Base-by-base conservation (phyloP, 2,329 filamentous ascomycete species). In the Cadophora malorum region DNA sequence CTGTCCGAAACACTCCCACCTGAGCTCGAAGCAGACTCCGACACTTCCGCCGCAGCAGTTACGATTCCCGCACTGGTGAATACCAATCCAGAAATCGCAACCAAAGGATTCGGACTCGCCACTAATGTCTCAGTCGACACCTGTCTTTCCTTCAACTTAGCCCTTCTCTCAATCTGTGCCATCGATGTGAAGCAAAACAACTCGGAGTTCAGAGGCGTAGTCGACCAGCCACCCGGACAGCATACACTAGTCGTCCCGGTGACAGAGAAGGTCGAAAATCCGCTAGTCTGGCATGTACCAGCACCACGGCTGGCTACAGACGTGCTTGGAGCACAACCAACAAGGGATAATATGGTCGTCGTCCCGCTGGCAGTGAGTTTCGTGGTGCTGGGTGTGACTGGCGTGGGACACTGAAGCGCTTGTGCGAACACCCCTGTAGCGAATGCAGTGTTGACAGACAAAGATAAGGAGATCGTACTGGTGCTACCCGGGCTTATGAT, bases 221-320 rank as follows among this genome's bases (percentile, higher is more conserved):
- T 70, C 2, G 58, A 63, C 68, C 68, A 70, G 38, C 63, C 68
- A 23, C 62, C 50, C 19, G 68, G 68, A 63, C 68, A 70, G 41
- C 68, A 70, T 16, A 67, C 65, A 53, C 68, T 70, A 31, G 41
- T 67, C 23, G 68, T 63, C 47, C 65, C 65, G n/a, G 58, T 67
- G n/a, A 70, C 49, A 6, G 68, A 66, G 63, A 67, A 67, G 19
- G 68, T 70, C 23, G 52, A 31, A 14, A 67, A 65, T 50, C 63
- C 65, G 31, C 63, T 67, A 12, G 31, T 41, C 23, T 70, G 68
- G n/a, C 68, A 70, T 59, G 61, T 50, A 10, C 68, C 68, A 45
- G 16, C 52, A 33, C 41, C n/a, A 4, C 33, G 12, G 16, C 7
- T 31, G 4, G 19, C 19, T 21, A 49, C 4, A 50, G 47, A 19